Percentiles rank a stretch among this genome's conserved stretches.
Evolutionary conservation across 352 stramenopile species (phyloP).

Genomic region (Pythium phragmitis): DNA sequence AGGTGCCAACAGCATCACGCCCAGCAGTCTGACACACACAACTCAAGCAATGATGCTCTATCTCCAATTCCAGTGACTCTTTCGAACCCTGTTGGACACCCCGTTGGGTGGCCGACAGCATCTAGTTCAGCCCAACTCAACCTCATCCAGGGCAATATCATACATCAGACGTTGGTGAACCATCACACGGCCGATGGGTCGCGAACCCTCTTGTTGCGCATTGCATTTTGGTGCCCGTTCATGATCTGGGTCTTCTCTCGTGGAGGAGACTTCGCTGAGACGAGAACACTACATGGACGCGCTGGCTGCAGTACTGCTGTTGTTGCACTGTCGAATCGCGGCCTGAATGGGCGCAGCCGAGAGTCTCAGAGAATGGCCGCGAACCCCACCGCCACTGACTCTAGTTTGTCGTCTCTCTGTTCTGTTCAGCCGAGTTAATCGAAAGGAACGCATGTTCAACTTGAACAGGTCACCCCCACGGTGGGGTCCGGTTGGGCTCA

Average conservation of each 20-base stretch:
- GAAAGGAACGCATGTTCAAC: background rate
- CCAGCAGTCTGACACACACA: too few relatives aligned
- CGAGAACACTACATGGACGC: too few relatives aligned
- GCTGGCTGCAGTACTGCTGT: too few relatives aligned
- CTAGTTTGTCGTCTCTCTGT: background rate
- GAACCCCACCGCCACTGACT: background rate
- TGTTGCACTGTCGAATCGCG: too few relatives aligned
- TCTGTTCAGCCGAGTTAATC: background rate
- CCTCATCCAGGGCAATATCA: background rate
- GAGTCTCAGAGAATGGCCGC: background rate
- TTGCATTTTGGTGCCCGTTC: too few relatives aligned
- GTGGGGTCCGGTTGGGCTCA: background rate
- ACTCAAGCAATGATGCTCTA: too few relatives aligned
- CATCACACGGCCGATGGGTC: background rate
- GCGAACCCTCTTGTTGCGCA: background rate
- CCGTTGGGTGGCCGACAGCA: background rate
- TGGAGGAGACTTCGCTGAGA: too few relatives aligned
- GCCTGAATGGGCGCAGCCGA: background rate
- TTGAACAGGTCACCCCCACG: background rate
- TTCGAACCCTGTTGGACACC: background rate
- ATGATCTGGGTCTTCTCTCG: too few relatives aligned
- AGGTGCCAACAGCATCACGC: too few relatives aligned
- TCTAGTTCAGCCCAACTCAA: background rate
- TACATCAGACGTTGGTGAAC: background rate
- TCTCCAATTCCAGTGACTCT: background rate